These are phyloP conservation scores for Eragrostis nindensis DNA, from an alignment of 176 grass and related monocot species.

Conservation along the genomic window DNA sequence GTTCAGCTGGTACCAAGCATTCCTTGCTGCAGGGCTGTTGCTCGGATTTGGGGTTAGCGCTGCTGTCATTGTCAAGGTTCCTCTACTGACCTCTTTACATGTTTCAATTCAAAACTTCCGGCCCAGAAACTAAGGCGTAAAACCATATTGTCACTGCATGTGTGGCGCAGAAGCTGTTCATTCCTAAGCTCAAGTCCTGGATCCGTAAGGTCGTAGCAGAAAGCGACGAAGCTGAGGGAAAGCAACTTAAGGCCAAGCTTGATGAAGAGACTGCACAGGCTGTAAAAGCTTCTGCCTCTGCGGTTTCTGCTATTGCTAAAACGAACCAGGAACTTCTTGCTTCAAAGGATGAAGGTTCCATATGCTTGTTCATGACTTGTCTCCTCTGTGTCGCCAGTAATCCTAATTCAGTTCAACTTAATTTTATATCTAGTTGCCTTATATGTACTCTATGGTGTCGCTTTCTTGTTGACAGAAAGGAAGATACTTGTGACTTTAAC, in stretches of 20 bases:
- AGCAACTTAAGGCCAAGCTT: slow-evolving; percentile 38
- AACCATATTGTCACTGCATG: not conserved
- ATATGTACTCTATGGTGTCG: not conserved
- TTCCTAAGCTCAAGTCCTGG: slow-evolving; percentile 87
- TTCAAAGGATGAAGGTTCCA: slow-evolving; percentile 78
- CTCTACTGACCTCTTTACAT: not conserved
- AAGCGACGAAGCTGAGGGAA: slow-evolving; percentile 50
- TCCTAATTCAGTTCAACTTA: not conserved
- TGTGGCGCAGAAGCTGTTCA: slow-evolving; percentile 66
- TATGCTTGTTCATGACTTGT: not conserved
- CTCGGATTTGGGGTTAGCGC: slow-evolving; percentile 74
- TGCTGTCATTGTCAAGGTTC: slow-evolving; percentile 76
- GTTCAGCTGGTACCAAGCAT: slow-evolving; percentile 76
- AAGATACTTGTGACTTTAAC: slow-evolving; percentile 83
- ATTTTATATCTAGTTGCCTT: not conserved
- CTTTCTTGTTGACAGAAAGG: slow-evolving; percentile 56
- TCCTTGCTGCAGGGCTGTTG: slow-evolving; percentile 66
- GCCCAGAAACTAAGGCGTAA: not conserved
- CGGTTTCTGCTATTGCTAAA: slow-evolving; percentile 71
- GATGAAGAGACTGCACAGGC: slow-evolving; percentile 73
- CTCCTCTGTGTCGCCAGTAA: not conserved
- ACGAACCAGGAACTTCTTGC: slow-evolving; percentile 75
- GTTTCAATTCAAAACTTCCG: not conserved
- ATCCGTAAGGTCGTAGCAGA: slow-evolving; percentile 70
- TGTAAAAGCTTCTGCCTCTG: slow-evolving; percentile 66